These are phyloP conservation scores for Coemansia sp. DNA, from an alignment of 192 early-diverging fungal species.

Conservation along the genomic window DNA sequence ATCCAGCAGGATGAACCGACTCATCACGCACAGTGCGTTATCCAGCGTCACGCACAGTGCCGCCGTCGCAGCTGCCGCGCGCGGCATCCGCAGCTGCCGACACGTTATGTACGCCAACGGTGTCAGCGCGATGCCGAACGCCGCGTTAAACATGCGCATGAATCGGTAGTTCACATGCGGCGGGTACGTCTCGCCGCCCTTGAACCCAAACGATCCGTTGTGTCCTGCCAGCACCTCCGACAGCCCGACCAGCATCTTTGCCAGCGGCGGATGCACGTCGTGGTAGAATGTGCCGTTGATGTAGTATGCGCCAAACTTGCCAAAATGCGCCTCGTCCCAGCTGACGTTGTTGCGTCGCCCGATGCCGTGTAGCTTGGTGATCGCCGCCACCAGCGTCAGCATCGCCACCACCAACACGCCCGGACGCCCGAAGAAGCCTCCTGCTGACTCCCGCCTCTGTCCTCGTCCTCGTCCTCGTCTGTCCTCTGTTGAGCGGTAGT, in stretches of 20 bases:
- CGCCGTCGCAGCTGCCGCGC: conserved; percentile 66
- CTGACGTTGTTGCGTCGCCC: conserved; percentile 55
- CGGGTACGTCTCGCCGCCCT: conserved; percentile 79
- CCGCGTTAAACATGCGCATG: conserved; percentile 89
- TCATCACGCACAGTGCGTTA: conserved; percentile 66
- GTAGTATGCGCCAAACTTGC: conserved; percentile 90
- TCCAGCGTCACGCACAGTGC: conserved; percentile 78
- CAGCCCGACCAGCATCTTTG: conserved; percentile 92
- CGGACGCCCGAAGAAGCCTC: conserved; percentile 13
- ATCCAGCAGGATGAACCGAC: conserved; percentile 92
- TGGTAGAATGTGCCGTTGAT: conserved; percentile 92
- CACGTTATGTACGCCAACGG: conserved; percentile 90
- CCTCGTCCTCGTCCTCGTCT: background rate
- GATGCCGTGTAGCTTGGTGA: conserved; percentile 47
- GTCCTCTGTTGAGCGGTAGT: background rate
- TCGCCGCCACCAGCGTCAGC: conserved; percentile 38
- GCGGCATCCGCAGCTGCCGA: conserved; percentile 70
- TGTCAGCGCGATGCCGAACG: conserved; percentile 87
- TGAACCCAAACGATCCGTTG: conserved; percentile 84
- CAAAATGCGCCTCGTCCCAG: conserved; percentile 74
- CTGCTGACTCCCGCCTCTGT: conserved; percentile 14
- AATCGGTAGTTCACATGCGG: conserved; percentile 75
- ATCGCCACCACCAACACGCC: conserved; percentile 13
- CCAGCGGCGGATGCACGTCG: conserved; percentile 97
- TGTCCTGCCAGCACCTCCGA: conserved; percentile 81